These are phyloP conservation scores for Colletotrichum godetiae DNA, from an alignment of 2,329 filamentous ascomycete genomes.

Conservation along the genomic window DNA sequence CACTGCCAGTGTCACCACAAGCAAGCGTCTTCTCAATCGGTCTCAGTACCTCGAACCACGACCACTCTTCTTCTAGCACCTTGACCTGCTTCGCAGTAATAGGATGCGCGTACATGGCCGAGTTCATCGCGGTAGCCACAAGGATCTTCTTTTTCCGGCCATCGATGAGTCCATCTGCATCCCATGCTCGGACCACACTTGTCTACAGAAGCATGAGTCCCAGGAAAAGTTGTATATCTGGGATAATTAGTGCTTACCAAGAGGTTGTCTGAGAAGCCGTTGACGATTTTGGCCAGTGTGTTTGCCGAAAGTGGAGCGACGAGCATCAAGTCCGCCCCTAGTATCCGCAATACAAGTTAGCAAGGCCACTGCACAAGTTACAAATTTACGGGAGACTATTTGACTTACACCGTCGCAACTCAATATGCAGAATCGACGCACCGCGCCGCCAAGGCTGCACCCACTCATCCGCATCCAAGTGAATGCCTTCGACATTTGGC, in stretches of 20 bases:
- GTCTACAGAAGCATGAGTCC: constrained; percentile 39
- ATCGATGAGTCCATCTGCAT: constrained; percentile 74
- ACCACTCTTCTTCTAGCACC: constrained; percentile 80
- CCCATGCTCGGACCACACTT: constrained; percentile 86
- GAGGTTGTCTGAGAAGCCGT: constrained; percentile 82
- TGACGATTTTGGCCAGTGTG: constrained; percentile 83
- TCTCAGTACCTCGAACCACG: constrained; percentile 77
- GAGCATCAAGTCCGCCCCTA: constrained; percentile 82
- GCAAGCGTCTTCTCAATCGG: constrained; percentile 83
- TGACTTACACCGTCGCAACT: constrained; percentile 71
- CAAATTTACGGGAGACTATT: not conserved
- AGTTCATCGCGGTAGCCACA: constrained; percentile 89
- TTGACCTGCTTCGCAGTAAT: constrained; percentile 79
- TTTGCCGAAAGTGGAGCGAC: constrained; percentile 88
- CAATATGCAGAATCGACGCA: constrained; percentile 88
- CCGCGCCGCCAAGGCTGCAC: constrained; percentile 80
- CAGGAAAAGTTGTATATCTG: not conserved
- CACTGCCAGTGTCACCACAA: constrained; percentile 85
- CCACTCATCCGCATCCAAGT: constrained; percentile 91
- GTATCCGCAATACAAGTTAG: not conserved
- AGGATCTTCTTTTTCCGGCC: constrained; percentile 73
- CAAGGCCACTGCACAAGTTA: no score
- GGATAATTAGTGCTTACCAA: constrained; percentile 53
- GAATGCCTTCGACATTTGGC: constrained; percentile 82
- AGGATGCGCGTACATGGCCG: constrained; percentile 89